phyloP scores from a whole-genome alignment of 1,284 basidiomycete genomes.

The Sanguinoderma infundibulare region DNA sequence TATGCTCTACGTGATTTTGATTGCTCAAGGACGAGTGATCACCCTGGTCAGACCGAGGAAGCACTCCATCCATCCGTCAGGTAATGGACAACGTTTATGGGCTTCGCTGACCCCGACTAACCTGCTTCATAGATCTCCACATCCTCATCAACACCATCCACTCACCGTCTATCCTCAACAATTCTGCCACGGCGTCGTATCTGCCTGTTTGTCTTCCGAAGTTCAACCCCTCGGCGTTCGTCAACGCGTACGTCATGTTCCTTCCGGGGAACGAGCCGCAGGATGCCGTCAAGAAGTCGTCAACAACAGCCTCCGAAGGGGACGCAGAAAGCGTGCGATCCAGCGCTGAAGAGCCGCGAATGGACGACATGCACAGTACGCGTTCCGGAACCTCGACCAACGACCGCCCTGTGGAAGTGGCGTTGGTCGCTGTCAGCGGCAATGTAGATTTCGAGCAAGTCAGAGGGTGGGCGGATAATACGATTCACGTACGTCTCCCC shows the following conservation, averaged over 20 bases:
- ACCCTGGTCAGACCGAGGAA: slow-evolving; percentile 90
- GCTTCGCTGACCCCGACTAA: neutral
- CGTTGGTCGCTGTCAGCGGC: slow-evolving; percentile 70
- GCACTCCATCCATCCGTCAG: slow-evolving; percentile 94
- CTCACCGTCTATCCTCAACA: slow-evolving; percentile 68
- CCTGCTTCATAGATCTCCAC: slow-evolving; percentile 69
- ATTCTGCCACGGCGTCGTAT: slow-evolving; percentile 86
- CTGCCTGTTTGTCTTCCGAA: slow-evolving; percentile 96
- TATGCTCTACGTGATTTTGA: slow-evolving; percentile 87
- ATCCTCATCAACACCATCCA: slow-evolving; percentile 85
- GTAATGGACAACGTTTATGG: slow-evolving; percentile 42
- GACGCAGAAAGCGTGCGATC: neutral
- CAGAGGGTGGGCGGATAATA: slow-evolving; percentile 71
- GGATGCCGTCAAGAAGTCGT: neutral
- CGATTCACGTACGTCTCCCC: slow-evolving; percentile 55
- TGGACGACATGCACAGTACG: slow-evolving; percentile 4
- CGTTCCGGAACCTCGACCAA: slow-evolving; percentile 7
- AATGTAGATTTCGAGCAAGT: slow-evolving; percentile 72
- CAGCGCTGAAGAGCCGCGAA: neutral
- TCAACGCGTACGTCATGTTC: slow-evolving; percentile 92
- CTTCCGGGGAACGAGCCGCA: slow-evolving; percentile 39
- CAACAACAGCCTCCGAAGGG: neutral
- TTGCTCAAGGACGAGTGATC: slow-evolving; percentile 81
- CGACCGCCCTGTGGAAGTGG: slow-evolving; percentile 44
- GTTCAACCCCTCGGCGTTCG: slow-evolving; percentile 89